These are phyloP conservation scores for Usnea hakonensis DNA, from an alignment of 495 filamentous ascomycete genomes.

Conservation along the genomic window DNA sequence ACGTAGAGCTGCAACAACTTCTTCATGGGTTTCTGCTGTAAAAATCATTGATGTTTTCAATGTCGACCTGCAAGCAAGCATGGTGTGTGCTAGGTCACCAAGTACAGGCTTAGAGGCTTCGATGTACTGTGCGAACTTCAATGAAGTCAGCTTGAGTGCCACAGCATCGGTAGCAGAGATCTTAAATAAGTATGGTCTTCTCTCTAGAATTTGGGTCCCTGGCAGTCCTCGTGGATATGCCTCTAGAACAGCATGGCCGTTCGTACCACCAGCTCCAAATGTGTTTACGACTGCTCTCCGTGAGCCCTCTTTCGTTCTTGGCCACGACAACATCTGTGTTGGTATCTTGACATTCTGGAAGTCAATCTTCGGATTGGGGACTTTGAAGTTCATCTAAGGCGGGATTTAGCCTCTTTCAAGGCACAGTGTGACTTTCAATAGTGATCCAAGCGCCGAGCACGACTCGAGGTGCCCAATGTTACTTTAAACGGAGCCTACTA, in stretches of 20 bases:
- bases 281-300: conserved; percentile 23
- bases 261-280: conserved; percentile 33
- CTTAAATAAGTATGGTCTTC: conserved; percentile 16
- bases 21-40: background rate
- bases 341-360: conserved; percentile 12
- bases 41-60: conserved; percentile 4
- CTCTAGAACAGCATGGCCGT: conserved; percentile 29
- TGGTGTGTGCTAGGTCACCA: conserved; percentile 34
- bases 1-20: background rate
- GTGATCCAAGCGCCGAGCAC: conserved; percentile 11
- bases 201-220: background rate
- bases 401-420: conserved; percentile 44
- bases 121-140: conserved; percentile 12
- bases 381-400: conserved; percentile 33
- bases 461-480: conserved; percentile 47
- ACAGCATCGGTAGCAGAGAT: conserved; percentile 14
- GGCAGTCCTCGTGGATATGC: background rate
- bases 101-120: conserved; percentile 10
- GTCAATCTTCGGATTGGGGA: conserved; percentile 21
- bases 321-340: conserved; percentile 19
- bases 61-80: conserved; percentile 26
- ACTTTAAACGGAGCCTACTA: conserved; percentile 22
- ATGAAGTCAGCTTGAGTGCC: background rate
- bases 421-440: conserved; percentile 54
- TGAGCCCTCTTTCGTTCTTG: conserved; percentile 7